Evolutionary conservation across 345 rosid species (phyloP).

Genomic region (Hypericum androsaemum): DNA sequence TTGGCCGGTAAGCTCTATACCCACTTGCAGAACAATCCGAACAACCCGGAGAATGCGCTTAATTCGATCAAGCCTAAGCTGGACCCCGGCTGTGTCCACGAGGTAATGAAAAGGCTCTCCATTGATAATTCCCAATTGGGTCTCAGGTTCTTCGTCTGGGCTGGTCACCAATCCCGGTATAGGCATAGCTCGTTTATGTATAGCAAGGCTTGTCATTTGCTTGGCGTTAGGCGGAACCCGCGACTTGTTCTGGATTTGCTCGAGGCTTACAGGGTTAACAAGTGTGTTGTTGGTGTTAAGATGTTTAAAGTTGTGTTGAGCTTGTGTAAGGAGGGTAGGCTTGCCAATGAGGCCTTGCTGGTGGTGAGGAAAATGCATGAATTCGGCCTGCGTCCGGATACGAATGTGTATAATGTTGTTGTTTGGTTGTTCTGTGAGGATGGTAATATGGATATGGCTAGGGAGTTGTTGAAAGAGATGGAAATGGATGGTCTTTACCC

Average conservation of each 20-base stretch:
- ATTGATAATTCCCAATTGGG: slow-evolving; percentile 34
- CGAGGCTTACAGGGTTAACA: slow-evolving; percentile 41
- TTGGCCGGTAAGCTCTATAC: slow-evolving; percentile 33
- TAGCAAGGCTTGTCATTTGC: slow-evolving; percentile 47
- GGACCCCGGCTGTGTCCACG: slow-evolving; percentile 41
- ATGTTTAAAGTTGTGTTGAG: slow-evolving; percentile 48
- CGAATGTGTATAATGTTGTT: slow-evolving; percentile 43
- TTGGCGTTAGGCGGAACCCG: slow-evolving; percentile 46
- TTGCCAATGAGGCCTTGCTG: slow-evolving; percentile 60
- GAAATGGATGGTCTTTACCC: slow-evolving; percentile 50
- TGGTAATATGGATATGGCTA: slow-evolving; percentile 49
- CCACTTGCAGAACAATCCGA: slow-evolving; percentile 28
- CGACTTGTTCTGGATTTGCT: slow-evolving; percentile 35
- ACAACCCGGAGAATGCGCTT: slow-evolving; percentile 41
- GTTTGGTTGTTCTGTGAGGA: slow-evolving; percentile 57
- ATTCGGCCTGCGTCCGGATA: slow-evolving; percentile 41
- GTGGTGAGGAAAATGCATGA: slow-evolving; percentile 59
- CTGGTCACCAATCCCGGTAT: slow-evolving; percentile 52
- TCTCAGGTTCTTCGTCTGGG: slow-evolving; percentile 76
- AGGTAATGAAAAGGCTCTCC: slow-evolving; percentile 43
- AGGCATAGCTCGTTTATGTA: slow-evolving; percentile 62
- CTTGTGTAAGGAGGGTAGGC: slow-evolving; percentile 53
- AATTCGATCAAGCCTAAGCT: slow-evolving; percentile 30
- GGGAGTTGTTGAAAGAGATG: slow-evolving; percentile 62
- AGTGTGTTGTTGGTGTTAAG: slow-evolving; percentile 43